phyloP scores from a whole-genome alignment of 2,329 filamentous ascomycete genomes.

The Talaromyces amestolkiae region DNA sequence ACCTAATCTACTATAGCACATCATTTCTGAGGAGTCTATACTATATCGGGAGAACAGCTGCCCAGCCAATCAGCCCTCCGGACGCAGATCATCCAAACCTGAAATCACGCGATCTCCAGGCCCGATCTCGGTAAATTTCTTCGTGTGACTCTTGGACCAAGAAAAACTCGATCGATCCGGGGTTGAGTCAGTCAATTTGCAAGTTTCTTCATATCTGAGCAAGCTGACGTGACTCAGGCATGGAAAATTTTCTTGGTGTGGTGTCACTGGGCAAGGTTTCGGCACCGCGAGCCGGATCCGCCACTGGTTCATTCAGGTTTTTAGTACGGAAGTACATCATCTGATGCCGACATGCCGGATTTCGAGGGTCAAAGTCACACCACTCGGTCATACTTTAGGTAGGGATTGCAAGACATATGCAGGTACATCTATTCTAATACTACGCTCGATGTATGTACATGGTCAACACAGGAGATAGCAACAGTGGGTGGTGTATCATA shows the following conservation, averaged over 20 bases:
- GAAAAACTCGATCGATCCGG: background rate
- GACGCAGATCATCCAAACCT: background rate
- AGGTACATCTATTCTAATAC: background rate
- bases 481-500: background rate
- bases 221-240: background rate
- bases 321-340: background rate
- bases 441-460: slow-evolving; percentile 1
- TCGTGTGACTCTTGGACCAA: background rate
- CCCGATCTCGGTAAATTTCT: background rate
- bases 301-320: background rate
- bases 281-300: background rate
- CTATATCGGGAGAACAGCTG: background rate
- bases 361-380: background rate
- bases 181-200: background rate
- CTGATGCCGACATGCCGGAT: slow-evolving; percentile 3
- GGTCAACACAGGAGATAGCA: background rate
- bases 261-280: background rate
- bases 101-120: background rate
- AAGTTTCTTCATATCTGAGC: background rate
- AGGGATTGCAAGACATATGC: background rate
- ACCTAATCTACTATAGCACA: background rate
- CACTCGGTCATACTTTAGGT: background rate
- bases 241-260: background rate
- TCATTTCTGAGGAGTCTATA: background rate
- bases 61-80: background rate